phyloP scores from a whole-genome alignment of 2,329 filamentous ascomycete genomes.

The Nemania abortiva region DNA sequence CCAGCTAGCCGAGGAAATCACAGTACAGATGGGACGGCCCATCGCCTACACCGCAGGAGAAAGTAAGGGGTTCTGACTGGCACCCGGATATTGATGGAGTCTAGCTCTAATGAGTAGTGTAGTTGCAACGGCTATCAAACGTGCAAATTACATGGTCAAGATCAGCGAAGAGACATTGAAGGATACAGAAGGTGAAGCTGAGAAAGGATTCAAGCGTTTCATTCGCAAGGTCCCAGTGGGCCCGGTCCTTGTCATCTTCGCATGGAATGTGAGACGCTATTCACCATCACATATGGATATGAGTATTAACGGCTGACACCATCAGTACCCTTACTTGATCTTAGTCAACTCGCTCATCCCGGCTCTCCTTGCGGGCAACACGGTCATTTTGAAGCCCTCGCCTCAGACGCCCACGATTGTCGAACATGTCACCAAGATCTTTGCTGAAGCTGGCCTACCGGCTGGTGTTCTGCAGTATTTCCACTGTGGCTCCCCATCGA shows the following conservation, averaged over 20 bases:
- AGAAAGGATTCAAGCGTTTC: conserved; percentile 90
- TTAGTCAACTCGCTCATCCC: conserved; percentile 93
- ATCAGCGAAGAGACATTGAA: conserved; percentile 82
- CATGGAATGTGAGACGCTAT: conserved; percentile 83
- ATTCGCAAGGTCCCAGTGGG: conserved; percentile 90
- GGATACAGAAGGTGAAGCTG: conserved; percentile 83
- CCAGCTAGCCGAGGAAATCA: conserved; percentile 85
- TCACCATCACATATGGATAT: not conserved
- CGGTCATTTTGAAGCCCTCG: conserved; percentile 92
- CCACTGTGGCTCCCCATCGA: conserved; percentile 82
- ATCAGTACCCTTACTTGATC: conserved; percentile 91
- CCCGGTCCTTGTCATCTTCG: conserved; percentile 88
- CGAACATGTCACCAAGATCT: conserved; percentile 83
- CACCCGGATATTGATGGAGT: not conserved
- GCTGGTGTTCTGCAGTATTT: conserved; percentile 90
- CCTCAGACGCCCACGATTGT: conserved; percentile 94
- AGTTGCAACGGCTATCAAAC: conserved; percentile 84
- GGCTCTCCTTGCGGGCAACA: conserved; percentile 89
- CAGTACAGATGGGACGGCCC: conserved; percentile 94
- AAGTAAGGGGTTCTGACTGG: conserved; percentile 43
- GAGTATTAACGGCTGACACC: conserved; percentile 32
- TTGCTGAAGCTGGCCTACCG: conserved; percentile 83
- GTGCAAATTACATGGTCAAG: conserved; percentile 86
- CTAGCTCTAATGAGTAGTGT: conserved; percentile 37
- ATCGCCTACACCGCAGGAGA: conserved; percentile 89